phyloP scores from a whole-genome alignment of 108 stramenopile species.

The Skeletonema tropicum region DNA sequence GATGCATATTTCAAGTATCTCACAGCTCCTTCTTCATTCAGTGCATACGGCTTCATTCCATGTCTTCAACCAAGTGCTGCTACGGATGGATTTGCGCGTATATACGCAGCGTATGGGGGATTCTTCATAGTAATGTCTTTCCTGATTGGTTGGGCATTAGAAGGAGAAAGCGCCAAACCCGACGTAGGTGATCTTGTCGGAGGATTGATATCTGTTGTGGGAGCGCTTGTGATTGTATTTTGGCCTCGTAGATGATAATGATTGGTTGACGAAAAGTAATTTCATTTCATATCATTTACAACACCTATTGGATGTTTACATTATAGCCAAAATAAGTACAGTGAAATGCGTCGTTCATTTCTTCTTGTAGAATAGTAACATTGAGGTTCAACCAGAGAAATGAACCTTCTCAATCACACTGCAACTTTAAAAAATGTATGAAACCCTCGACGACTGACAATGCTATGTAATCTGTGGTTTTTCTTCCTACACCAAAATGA shows the following conservation, averaged over 20 bases:
- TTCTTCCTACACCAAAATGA: background rate
- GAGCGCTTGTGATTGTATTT: constrained; percentile 67
- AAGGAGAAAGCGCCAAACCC: constrained; percentile 63
- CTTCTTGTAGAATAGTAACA: constrained; percentile 2
- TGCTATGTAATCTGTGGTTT: background rate
- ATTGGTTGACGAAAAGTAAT: background rate
- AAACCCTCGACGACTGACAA: background rate
- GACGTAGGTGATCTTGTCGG: constrained; percentile 77
- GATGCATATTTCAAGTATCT: too few relatives aligned
- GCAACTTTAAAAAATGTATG: background rate
- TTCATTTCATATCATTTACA: background rate
- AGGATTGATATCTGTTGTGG: constrained; percentile 63
- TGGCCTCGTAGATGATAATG: constrained; percentile 64
- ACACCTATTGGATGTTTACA: background rate
- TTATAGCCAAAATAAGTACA: background rate
- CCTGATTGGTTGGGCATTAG: constrained; percentile 76
- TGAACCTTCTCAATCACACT: background rate
- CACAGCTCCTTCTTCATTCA: background rate
- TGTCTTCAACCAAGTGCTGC: constrained; percentile 67
- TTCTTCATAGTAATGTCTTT: constrained; percentile 81
- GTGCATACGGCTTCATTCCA: constrained; percentile 79
- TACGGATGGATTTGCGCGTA: constrained; percentile 70
- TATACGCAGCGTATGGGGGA: constrained; percentile 87
- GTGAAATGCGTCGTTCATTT: background rate
- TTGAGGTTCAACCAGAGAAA: background rate